phyloP scores from a whole-genome alignment of 345 rosid genomes.

The Eucalyptus curtisii region DNA sequence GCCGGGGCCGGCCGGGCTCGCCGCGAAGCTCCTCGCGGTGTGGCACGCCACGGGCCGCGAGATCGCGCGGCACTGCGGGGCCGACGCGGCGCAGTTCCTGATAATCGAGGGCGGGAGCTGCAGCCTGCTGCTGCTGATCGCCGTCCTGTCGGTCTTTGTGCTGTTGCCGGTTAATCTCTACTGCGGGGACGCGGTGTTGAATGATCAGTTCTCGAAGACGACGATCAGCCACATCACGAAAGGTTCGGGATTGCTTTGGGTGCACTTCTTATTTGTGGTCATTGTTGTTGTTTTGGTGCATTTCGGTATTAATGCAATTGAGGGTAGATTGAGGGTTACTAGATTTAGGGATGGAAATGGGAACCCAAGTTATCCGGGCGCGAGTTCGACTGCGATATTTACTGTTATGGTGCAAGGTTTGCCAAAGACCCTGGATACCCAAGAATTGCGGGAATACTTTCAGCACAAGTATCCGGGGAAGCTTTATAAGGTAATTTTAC shows the following conservation, averaged over 20 bases:
- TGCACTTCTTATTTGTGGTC: conserved; percentile 69
- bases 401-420: conserved; percentile 86
- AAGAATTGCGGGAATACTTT: conserved; percentile 61
- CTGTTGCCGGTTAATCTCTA: conserved; percentile 76
- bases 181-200: conserved; percentile 61
- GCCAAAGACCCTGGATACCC: conserved; percentile 69
- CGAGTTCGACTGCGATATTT: conserved; percentile 69
- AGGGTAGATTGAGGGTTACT: conserved; percentile 60
- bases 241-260: conserved; percentile 74
- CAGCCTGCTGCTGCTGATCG: conserved; percentile 35
- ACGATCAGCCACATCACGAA: conserved; percentile 73
- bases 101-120: conserved; percentile 92
- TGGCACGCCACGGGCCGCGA: conserved; percentile 90
- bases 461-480: conserved; percentile 72
- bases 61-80: conserved; percentile 90
- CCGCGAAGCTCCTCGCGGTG: conserved; percentile 80
- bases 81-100: conserved; percentile 91
- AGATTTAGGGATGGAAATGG: conserved; percentile 95
- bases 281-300: conserved; percentile 50
- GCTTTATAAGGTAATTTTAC: conserved; percentile 64
- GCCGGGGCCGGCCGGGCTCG: conserved; percentile 67
- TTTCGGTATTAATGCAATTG: conserved; percentile 60
- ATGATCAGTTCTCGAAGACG: conserved; percentile 80
- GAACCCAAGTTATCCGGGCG: conserved; percentile 54
- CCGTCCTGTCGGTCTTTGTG: conserved; percentile 41